phyloP scores from a whole-genome alignment of 2,329 filamentous ascomycete genomes.

The Fusarium sacchari region DNA sequence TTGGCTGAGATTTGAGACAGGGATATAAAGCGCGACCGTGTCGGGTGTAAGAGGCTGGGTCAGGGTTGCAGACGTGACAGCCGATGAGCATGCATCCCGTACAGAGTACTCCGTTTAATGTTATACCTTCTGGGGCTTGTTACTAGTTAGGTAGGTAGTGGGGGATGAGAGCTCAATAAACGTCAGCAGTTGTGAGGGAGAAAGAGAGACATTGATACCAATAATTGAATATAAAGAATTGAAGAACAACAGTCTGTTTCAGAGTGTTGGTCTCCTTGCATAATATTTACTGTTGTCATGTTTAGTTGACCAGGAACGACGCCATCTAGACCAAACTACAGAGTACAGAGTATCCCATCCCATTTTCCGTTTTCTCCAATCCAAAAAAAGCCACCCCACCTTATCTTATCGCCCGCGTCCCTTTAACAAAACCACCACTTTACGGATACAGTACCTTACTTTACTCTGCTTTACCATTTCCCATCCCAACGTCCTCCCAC shows the following conservation, averaged over 20 bases:
- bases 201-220: background rate
- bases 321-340: background rate
- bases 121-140: background rate
- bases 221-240: background rate
- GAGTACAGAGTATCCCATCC: no score
- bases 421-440: conserved; percentile 32
- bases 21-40: conserved; percentile 28
- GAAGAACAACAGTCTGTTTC: background rate
- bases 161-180: background rate
- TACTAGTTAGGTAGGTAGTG: no score
- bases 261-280: background rate
- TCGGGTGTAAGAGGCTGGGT: conserved; percentile 23
- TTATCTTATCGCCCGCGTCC: conserved; percentile 37
- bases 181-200: background rate
- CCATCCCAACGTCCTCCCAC: conserved; percentile 20
- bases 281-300: conserved; percentile 24
- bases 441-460: no score
- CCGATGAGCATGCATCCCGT: no score
- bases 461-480: background rate
- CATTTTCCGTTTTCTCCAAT: background rate
- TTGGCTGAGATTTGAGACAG: conserved; percentile 16
- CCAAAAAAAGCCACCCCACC: conserved; percentile 11
- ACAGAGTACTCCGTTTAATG: background rate
- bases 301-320: conserved; percentile 21
- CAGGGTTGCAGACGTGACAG: conserved; percentile 23